phyloP scores from a whole-genome alignment of 2,329 filamentous ascomycete genomes.

The Diplodia mutila region DNA sequence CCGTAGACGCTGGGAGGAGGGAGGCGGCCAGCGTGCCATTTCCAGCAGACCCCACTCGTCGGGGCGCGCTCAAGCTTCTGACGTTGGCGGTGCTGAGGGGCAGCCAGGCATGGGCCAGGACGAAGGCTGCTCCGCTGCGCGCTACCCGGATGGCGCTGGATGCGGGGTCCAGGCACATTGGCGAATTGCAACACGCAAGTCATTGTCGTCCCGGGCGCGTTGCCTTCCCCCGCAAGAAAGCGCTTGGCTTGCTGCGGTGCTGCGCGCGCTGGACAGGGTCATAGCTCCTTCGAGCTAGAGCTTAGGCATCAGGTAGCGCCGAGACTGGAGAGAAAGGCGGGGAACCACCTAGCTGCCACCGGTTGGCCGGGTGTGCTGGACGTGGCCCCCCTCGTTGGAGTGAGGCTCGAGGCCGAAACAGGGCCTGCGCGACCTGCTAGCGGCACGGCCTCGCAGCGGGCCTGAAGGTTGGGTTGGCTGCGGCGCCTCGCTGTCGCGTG shows the following conservation, averaged over 20 bases:
- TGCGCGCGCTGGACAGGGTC: neutral
- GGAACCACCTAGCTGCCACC: conserved; percentile 5
- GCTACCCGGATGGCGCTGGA: neutral
- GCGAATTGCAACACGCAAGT: neutral
- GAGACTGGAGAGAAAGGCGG: conserved; percentile 1
- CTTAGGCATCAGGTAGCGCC: neutral
- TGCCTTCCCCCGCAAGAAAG: conserved; percentile 10
- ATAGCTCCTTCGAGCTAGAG: conserved; percentile 6
- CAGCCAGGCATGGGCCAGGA: conserved; percentile 6
- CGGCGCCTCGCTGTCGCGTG: neutral
- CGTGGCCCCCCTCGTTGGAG: neutral
- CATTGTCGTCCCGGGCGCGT: neutral
- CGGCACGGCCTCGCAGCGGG: neutral
- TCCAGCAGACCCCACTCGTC: conserved; percentile 18
- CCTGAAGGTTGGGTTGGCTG: neutral
- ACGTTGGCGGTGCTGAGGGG: conserved; percentile 15
- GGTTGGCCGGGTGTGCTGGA: neutral
- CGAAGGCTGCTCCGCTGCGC: neutral
- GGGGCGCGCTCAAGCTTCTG: conserved; percentile 15
- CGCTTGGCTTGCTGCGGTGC: conserved; percentile 1
- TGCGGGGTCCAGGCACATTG: conserved; percentile 23
- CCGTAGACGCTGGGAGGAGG: neutral
- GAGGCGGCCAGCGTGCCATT: neutral
- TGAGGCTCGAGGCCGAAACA: neutral
- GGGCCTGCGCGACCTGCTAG: neutral